These are phyloP conservation scores for Neurospora terricola DNA, from an alignment of 495 filamentous ascomycete genomes.

Conservation along the genomic window DNA sequence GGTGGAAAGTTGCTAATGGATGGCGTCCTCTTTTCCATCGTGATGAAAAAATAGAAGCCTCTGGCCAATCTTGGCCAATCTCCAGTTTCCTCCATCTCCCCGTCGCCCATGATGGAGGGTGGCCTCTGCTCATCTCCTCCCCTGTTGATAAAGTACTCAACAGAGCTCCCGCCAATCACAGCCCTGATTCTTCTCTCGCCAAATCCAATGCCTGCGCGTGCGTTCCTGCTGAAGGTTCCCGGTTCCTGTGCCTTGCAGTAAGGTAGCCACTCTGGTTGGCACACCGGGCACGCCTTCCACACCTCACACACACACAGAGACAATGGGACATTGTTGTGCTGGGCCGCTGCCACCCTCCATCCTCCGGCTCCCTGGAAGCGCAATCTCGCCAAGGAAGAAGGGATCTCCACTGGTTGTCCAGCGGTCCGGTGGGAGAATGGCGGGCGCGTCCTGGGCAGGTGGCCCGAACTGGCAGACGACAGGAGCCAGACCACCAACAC, in stretches of 20 bases:
- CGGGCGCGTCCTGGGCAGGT: not conserved
- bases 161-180: not conserved
- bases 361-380: constrained; percentile 2
- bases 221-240: not conserved
- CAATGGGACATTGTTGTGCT: not conserved
- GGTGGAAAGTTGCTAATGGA: not conserved
- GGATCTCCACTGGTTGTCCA: constrained; percentile 11
- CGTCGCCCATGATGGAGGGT: not conserved
- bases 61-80: not conserved
- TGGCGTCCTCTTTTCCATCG: not conserved
- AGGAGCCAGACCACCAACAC: not conserved
- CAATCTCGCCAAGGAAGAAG: constrained; percentile 27
- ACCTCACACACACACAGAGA: not conserved
- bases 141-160: not conserved
- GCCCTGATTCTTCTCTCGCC: not conserved
- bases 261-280: not conserved
- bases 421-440: not conserved
- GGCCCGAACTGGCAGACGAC: not conserved
- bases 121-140: not conserved
- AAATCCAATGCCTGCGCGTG: not conserved
- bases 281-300: not conserved
- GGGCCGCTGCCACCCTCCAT: constrained; percentile 3
- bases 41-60: not conserved
- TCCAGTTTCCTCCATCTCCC: not conserved
- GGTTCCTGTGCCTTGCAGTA: not conserved